phyloP scores from a whole-genome alignment of 169 alveolate genomes.

The Plasmodium fragile region DNA sequence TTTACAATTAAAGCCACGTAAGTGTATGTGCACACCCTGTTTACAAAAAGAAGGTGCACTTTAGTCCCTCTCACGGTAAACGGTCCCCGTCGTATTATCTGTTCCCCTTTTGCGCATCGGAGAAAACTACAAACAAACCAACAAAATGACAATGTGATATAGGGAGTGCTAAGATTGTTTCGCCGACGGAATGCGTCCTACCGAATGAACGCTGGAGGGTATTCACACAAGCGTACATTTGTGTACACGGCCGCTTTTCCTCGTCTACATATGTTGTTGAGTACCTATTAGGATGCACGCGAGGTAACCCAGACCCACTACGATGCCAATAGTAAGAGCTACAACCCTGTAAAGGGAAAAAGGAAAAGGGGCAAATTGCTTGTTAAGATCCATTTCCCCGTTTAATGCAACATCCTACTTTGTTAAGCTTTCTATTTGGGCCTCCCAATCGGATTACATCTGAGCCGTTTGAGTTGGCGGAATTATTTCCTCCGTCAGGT shows the following conservation, averaged over 20 bases:
- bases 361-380: neutral
- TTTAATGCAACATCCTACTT: neutral
- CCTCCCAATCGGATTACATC: constrained; percentile 21
- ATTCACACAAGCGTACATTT: neutral
- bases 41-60: neutral
- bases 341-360: constrained; percentile 46
- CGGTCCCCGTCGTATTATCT: neutral
- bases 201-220: neutral
- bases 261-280: neutral
- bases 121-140: constrained; percentile 25
- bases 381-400: neutral
- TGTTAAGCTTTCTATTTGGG: neutral
- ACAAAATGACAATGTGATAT: neutral
- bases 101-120: constrained; percentile 67
- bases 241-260: neutral
- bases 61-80: neutral
- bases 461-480: constrained; percentile 75
- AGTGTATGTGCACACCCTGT: neutral
- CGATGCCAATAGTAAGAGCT: constrained; percentile 62
- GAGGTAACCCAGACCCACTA: constrained; percentile 46
- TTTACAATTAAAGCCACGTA: neutral
- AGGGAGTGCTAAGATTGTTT: neutral
- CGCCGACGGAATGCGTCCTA: neutral
- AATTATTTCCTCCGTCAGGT: constrained; percentile 52
- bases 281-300: constrained; percentile 71